Evolutionary conservation across 495 filamentous ascomycete species (phyloP), one percentile per base, ranked within the genome.

Genomic region (Lasiosphaeria miniovina): DNA sequence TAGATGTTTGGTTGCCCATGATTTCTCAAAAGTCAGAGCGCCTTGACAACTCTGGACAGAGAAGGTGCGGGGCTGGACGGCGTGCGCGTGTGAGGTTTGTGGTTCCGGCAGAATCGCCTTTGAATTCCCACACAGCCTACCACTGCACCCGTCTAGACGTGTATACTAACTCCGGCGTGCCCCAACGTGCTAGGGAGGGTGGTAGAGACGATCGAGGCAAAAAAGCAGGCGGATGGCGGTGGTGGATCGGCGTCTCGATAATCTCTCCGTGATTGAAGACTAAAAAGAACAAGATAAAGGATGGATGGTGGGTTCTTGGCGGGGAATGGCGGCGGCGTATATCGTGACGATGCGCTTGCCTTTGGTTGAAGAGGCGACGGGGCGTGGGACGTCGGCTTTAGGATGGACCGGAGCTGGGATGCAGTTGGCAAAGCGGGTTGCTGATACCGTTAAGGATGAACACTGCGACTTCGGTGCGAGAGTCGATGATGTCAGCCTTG

Each of bases 1-100:
- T 96, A 70, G 93, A 98, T 72, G 85, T 82, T 80, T 91, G 86
- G 79, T 97, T 95, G 75, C 93, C 93, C 93, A 98, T 98, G 59
- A 38, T 68, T 68, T 68, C 71, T 73, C 71, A 56, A 57, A 60
- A 46, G 35, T 68, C 65, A 68, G 63, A 68, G 59, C 57, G 65
- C 57, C 43, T n/a, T 38, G n/a, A 40, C 36, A 58, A 60, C 65
- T 65, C 69, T 68, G 66, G 54, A 63, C 49, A 55, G 67, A 68
- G 62, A 69, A 65, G 50, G 55, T 56, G 59, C 67, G 68, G 66
- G 69, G 62, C 63, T 71, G 66, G 69, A 72, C 71, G 71, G 71
- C 57, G 71, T 74, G 69, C 71, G 68, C 68, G 69, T 72, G 68
- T 68, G 52, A 71, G 70, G 68, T 70, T 67, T 70, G 70, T 71